Percentiles rank a stretch among this genome's conserved stretches.
Evolutionary conservation across 2,329 filamentous ascomycete species (phyloP).

Genomic region (Nigrospora oryzae): DNA sequence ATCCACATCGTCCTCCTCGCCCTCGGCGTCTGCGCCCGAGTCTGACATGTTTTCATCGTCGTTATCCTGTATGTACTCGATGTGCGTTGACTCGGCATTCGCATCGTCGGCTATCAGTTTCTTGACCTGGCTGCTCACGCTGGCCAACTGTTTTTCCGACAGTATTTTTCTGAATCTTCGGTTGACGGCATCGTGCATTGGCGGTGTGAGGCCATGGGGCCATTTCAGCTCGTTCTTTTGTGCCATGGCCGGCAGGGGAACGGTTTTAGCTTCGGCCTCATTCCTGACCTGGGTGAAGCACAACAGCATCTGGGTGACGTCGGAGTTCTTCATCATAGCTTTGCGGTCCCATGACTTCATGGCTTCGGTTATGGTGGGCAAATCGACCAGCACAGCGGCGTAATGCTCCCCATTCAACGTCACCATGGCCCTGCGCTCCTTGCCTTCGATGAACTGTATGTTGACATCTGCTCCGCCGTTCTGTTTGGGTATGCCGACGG

Average conservation of each 20-base stretch:
- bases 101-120: conserved; percentile 64
- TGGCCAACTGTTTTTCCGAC: conserved; percentile 74
- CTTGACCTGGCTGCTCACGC: conserved; percentile 73
- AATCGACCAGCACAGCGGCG: conserved; percentile 71
- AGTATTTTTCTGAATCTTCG: conserved; percentile 77
- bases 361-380: conserved; percentile 80
- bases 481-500: conserved; percentile 57
- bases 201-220: conserved; percentile 80
- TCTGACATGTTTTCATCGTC: conserved; percentile 32
- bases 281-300: conserved; percentile 61
- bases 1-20: conserved; percentile 48
- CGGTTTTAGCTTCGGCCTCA: conserved; percentile 57
- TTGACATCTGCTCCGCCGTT: conserved; percentile 69
- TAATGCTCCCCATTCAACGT: conserved; percentile 63
- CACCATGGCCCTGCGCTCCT: conserved; percentile 65
- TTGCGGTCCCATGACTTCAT: conserved; percentile 93
- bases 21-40: conserved; percentile 39
- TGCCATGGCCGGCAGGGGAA: conserved; percentile 63
- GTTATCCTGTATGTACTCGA: conserved; percentile 50
- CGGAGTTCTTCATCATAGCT: conserved; percentile 79
- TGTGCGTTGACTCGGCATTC: conserved; percentile 48
- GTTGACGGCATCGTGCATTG: conserved; percentile 78
- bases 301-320: conserved; percentile 83
- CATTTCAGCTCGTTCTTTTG: conserved; percentile 58
- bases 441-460: conserved; percentile 70